Evolutionary conservation across 2,329 filamentous ascomycete species (phyloP).

Genomic region (Elsinoe batatas): DNA sequence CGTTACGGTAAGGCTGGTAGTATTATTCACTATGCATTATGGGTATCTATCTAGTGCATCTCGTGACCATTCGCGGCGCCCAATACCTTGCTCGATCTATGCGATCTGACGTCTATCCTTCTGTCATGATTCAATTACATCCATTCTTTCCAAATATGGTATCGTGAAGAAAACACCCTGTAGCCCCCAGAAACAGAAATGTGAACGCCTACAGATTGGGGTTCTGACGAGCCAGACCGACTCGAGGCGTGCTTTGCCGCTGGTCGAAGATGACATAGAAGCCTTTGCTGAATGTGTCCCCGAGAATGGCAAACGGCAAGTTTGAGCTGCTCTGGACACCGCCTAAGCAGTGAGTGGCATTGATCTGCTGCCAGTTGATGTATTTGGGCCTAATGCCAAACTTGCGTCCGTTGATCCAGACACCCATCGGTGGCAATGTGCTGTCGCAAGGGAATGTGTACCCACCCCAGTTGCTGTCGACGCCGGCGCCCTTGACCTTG

Average conservation of each 20-base stretch:
- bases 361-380: conserved; percentile 9
- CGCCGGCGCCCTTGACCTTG: conserved; percentile 16
- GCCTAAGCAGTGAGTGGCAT: conserved; percentile 1
- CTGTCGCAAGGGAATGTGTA: conserved; percentile 11
- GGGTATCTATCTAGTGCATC: neutral
- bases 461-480: conserved; percentile 17
- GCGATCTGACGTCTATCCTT: neutral
- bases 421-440: conserved; percentile 3
- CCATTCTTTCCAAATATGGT: neutral
- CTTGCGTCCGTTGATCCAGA: conserved; percentile 23
- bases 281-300: conserved; percentile 47
- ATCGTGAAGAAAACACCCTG: conserved; percentile 4
- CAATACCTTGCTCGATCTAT: neutral
- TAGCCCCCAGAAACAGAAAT: no score
- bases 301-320: conserved; percentile 47
- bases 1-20: neutral
- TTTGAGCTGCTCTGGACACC: conserved; percentile 33
- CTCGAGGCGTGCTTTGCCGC: neutral
- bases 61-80: no score
- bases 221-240: conserved; percentile 1
- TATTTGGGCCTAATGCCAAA: neutral
- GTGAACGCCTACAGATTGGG: neutral
- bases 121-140: conserved; percentile 3
- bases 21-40: neutral
- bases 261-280: conserved; percentile 46